Evolutionary conservation across 352 stramenopile species (phyloP), one percentile per base, ranked within the genome.

Genomic region (Globisporangium lucens): DNA sequence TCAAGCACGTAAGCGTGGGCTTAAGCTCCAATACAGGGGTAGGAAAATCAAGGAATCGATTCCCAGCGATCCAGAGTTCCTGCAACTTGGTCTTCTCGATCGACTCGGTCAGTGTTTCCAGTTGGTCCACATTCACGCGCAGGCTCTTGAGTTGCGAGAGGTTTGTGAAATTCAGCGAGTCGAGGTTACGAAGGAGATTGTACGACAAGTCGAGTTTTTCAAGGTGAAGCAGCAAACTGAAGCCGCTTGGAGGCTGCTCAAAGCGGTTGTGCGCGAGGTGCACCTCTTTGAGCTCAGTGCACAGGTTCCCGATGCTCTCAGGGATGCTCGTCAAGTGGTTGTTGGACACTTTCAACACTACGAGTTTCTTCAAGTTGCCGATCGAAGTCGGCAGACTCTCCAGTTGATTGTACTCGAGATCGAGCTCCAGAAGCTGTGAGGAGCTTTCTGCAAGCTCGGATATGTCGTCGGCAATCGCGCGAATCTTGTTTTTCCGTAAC

Each of bases 341-440:
- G 61, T 89, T 87, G 17, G 75, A 75, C 0, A 56, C 75, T 20
- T 75, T 76, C 17, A 91, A 59, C 9, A 83, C 56, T 29, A 69
- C 63, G 20, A 93, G 73, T 51, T 75, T 77, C 2, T 52, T 71
- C 29, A 87, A 74, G 13, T 72, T 76, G 1, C 62, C 66, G 15
- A 93, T 75, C 0, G 80, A 87, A 2, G 62, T 13, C 0, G 85
- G 85, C 17, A 91, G 35, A 13, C 20, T 41, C 7, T 71, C 59
- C 1, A 93, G 52, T 10, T 73, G 68, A 65, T 93, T 93, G 71
- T 91, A 85, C 55, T 89, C 83, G 56, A 91, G 62, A 43, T 93
- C 85, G 20, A 93, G 65, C 20, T 81, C 80, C 63, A 86, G 71
- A 17, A 91, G 76, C 30, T 64, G 36, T 5, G 70, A 71, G 5